A percentile compares a stretch with the other conserved stretches of the same genome.
These are phyloP conservation scores for Eucalyptus polybractea DNA, from an alignment of 345 rosid genomes.

Conservation along the genomic window DNA sequence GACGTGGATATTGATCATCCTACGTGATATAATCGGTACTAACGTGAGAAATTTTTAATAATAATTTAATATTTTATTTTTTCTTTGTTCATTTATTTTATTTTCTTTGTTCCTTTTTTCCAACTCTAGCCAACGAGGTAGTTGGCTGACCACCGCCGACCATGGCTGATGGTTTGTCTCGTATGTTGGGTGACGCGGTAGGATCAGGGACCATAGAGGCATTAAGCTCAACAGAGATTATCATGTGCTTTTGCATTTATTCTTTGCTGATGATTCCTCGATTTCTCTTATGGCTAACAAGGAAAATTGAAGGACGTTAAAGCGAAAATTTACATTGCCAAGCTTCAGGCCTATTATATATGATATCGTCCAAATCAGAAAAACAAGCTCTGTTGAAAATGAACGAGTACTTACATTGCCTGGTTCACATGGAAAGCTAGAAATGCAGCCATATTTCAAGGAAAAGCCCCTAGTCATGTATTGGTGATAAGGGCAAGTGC, in stretches of 20 bases:
- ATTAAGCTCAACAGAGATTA: background rate
- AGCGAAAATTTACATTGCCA: background rate
- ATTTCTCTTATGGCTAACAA: background rate
- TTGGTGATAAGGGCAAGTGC: background rate
- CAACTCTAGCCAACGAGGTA: background rate
- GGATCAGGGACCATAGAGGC: background rate
- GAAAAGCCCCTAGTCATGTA: background rate
- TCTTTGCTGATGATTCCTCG: background rate
- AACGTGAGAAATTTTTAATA: no score
- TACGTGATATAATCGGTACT: background rate
- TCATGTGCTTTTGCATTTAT: background rate
- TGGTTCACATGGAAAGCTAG: background rate
- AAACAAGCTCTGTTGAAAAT: background rate
- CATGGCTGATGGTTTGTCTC: background rate
- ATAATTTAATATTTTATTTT: no score
- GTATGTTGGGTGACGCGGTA: background rate
- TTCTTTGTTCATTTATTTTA: no score
- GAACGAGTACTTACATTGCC: background rate
- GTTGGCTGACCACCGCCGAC: background rate
- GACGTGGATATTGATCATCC: fast-evolving
- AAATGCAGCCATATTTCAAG: background rate
- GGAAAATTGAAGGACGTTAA: background rate
- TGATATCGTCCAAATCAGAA: background rate
- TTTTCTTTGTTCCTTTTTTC: background rate
- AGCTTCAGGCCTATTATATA: background rate